These are phyloP conservation scores for Ceriops zippeliana DNA, from an alignment of 345 rosid genomes.

Conservation along the genomic window DNA sequence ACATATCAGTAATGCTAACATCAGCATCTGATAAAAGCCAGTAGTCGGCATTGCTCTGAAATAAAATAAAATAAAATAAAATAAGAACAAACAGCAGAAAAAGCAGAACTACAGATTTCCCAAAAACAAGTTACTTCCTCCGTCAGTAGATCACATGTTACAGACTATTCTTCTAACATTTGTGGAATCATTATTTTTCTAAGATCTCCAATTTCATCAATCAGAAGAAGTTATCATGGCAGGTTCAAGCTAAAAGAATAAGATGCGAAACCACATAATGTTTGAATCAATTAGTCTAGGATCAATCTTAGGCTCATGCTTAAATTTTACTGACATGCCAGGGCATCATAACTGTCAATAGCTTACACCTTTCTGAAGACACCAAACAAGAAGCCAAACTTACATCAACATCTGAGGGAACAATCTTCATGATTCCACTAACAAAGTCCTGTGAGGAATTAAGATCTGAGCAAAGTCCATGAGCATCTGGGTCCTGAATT, in stretches of 20 bases:
- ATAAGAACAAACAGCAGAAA: too few relatives aligned
- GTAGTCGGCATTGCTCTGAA: conserved; percentile 85
- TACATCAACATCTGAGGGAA: conserved; percentile 87
- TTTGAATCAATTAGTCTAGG: background rate
- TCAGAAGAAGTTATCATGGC: background rate
- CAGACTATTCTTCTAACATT: too few relatives aligned
- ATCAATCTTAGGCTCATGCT: background rate
- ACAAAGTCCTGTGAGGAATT: conserved; percentile 66
- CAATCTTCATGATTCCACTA: conserved; percentile 90
- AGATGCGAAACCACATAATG: background rate
- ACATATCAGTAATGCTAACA: conserved; percentile 90
- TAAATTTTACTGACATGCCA: conserved; percentile 2
- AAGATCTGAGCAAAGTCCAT: conserved; percentile 48
- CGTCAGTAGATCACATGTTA: too few relatives aligned
- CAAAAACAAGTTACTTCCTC: too few relatives aligned
- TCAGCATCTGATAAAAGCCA: conserved; percentile 92
- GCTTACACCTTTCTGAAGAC: conserved; percentile 3
- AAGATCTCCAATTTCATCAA: background rate
- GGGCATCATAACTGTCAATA: background rate
- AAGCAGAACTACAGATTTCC: too few relatives aligned
- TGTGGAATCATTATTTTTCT: too few relatives aligned
- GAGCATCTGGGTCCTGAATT: conserved; percentile 47
- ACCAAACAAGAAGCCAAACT: conserved; percentile 32
- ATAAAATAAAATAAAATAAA: background rate
- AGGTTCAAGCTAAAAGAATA: background rate